phyloP scores from a whole-genome alignment of 2,329 filamentous ascomycete species.

The Aspergillus vadensis region DNA sequence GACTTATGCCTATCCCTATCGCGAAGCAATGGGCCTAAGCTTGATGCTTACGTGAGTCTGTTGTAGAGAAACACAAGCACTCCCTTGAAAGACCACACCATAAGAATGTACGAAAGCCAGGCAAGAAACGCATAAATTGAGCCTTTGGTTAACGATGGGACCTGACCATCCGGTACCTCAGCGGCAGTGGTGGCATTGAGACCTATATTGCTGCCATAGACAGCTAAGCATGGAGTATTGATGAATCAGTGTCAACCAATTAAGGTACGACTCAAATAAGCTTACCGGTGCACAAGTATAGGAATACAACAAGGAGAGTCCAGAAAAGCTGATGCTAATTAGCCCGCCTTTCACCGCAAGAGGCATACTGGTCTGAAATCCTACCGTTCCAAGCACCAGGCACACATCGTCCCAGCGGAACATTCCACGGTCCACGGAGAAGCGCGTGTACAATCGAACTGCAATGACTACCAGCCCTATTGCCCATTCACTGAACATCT shows the following conservation, averaged over 20 bases:
- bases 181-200: constrained; percentile 14
- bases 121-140: constrained; percentile 21
- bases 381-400: constrained; percentile 14
- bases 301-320: constrained; percentile 19
- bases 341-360: background rate
- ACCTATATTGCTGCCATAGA: constrained; percentile 19
- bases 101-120: constrained; percentile 23
- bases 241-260: background rate
- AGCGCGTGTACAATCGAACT: constrained; percentile 23
- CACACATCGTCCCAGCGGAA: constrained; percentile 23
- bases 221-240: background rate
- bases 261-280: background rate
- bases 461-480: constrained; percentile 19
- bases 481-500: constrained; percentile 24
- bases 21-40: background rate
- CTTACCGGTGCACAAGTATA: constrained; percentile 20
- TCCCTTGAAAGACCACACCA: constrained; percentile 23
- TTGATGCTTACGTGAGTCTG: constrained; percentile 20
- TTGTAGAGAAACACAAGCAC: constrained; percentile 22
- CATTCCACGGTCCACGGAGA: constrained; percentile 13
- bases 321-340: constrained; percentile 17
- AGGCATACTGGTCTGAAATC: background rate
- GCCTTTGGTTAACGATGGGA: constrained; percentile 5
- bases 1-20: background rate
- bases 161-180: constrained; percentile 15